phyloP scores from a whole-genome alignment of 1,139 yeast species.

The Arxiozyma bovina region DNA sequence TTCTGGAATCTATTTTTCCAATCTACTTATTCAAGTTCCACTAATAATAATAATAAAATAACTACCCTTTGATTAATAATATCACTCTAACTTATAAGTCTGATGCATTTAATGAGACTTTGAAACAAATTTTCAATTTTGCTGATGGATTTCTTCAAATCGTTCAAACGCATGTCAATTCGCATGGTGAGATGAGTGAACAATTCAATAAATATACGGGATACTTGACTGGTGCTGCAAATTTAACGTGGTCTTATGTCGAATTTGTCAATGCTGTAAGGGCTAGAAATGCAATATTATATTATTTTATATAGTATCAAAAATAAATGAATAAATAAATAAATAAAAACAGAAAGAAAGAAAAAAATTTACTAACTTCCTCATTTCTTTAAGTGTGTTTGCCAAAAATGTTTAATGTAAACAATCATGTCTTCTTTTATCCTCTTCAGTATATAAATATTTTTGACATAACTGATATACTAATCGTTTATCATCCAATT shows the following conservation, averaged over 20 bases:
- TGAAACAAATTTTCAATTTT: slow-evolving; percentile 42
- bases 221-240: slow-evolving; percentile 76
- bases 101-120: slow-evolving; percentile 38
- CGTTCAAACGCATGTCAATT: slow-evolving; percentile 61
- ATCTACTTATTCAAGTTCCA: not conserved
- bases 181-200: slow-evolving; percentile 76
- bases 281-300: slow-evolving; percentile 1
- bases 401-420: not conserved
- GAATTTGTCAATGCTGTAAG: slow-evolving; percentile 36
- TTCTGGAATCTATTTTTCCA: slow-evolving; percentile 25
- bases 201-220: slow-evolving; percentile 79
- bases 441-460: slow-evolving; percentile 10
- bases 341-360: too few relatives aligned
- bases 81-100: slow-evolving; percentile 33
- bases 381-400: too few relatives aligned
- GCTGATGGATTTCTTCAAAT: slow-evolving; percentile 74
- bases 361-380: too few relatives aligned
- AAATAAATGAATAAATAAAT: not conserved
- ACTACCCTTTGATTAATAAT: too few relatives aligned
- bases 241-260: slow-evolving; percentile 88
- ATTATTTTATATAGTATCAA: not conserved
- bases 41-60: not conserved
- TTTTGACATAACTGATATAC: slow-evolving; percentile 18
- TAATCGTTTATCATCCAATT: slow-evolving; percentile 14
- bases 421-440: slow-evolving; percentile 5